Evolutionary conservation across 768 basidiomycete genomes (phyloP), one percentile per base, ranked within the genome.

Genomic region (Lactarius vividus): DNA sequence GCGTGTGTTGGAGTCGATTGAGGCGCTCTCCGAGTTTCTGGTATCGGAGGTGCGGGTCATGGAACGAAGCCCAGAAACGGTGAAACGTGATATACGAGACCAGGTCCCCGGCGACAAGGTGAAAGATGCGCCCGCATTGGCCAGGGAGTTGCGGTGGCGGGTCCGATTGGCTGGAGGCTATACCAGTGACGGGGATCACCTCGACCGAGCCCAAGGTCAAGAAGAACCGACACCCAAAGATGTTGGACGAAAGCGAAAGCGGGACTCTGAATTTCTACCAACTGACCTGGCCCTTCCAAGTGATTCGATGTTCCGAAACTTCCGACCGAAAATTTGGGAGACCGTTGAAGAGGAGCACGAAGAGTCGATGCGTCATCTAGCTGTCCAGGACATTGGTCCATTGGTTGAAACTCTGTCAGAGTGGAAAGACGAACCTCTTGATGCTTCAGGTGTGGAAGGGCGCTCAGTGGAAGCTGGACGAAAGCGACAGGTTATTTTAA

Each of bases 81-180:
- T 84, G 54, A 90, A 88, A 76, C 89, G 87, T 72, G 88, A 93
- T 71, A 84, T 85, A 3, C 89, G 84, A 72, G 94, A 96, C 60
- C 85, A 91, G 64, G 85, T 96, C 23, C 95, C 95, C 1, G 70
- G 73, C 10, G 94, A 96, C 69, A 85, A 86, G 61, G 84, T 95
- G 64, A 91, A 91, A 73, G 95, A 97, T 76, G 84, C 89, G 20
- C 78, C 89, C 3, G 89, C 88, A 2, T 74, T 94, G 61, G 93
- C 93, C 20, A 80, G 92, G 69, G 95, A 97, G 74, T 77, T 97
- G 53, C 81, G 90, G 53, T 97, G 95, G 95, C 83, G 95, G 57
- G 82, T 88, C 33, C 83, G 84, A 62, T 76, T 85, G 53, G 85
- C 85, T 5, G 76, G 80, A 7, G 89, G 89, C 33, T 78, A 84